Conservation (phyloP, 495 filamentous ascomycete genomes). For the Neurospora sp. region DNA sequence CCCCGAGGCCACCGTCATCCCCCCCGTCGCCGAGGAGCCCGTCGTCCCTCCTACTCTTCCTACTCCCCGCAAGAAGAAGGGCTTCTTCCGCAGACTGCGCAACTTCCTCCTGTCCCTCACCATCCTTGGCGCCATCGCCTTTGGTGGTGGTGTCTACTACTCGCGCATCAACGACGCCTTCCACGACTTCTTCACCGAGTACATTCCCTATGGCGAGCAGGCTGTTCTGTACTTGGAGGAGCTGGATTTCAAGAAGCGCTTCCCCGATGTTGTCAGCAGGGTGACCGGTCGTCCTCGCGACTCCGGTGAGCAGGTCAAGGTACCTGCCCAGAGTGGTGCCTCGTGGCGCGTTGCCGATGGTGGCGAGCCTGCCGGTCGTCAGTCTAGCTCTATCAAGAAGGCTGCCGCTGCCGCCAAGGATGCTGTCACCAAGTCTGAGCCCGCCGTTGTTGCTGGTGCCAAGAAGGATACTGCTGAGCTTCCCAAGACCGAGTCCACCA, state of each 20-base stretch:
- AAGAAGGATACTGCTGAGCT: slow-evolving; percentile 25
- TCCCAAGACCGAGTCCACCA: slow-evolving; percentile 4
- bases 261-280: slow-evolving; percentile 58
- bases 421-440: slow-evolving; percentile 14
- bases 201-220: slow-evolving; percentile 89
- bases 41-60: slow-evolving; percentile 34
- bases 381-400: slow-evolving; percentile 34
- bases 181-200: slow-evolving; percentile 99
- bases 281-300: slow-evolving; percentile 39
- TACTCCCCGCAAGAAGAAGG: slow-evolving; percentile 51
- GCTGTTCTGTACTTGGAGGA: slow-evolving; percentile 96
- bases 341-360: slow-evolving; percentile 65
- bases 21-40: slow-evolving; percentile 18
- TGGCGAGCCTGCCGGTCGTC: slow-evolving; percentile 27
- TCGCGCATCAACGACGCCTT: slow-evolving; percentile 92
- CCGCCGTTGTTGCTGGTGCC: slow-evolving; percentile 24
- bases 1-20: slow-evolving; percentile 38
- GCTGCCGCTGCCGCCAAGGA: slow-evolving; percentile 22
- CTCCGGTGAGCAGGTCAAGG: slow-evolving; percentile 63
- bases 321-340: slow-evolving; percentile 76
- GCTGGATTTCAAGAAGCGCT: slow-evolving; percentile 82
- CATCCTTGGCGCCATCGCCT: slow-evolving; percentile 63
- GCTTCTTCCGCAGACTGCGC: slow-evolving; percentile 58
- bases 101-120: slow-evolving; percentile 62
- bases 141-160: slow-evolving; percentile 82